Evolutionary conservation across 169 alveolate genomes (phyloP).

Genomic region (Plasmodium cynomolgi): DNA sequence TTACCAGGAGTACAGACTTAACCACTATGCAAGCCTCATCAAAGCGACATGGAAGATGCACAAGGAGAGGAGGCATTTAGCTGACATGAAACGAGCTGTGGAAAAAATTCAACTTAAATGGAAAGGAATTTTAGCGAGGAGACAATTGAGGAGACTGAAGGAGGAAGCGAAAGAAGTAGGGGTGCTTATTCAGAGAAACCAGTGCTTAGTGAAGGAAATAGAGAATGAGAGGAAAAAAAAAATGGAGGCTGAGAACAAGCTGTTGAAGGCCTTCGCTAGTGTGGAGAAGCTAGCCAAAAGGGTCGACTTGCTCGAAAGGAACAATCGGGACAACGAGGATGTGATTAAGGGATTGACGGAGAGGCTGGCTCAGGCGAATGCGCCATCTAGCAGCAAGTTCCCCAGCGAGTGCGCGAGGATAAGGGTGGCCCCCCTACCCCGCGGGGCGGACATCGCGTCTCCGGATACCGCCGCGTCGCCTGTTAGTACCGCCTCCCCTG

Average conservation of each 20-base stretch:
- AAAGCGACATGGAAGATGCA: constrained; percentile 85
- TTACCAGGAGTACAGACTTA: constrained; percentile 62
- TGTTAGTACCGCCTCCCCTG: too few species aligned
- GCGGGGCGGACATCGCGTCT: neutral
- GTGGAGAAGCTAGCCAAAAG: constrained; percentile 73
- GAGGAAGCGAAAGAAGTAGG: constrained; percentile 86
- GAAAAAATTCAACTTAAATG: constrained; percentile 83
- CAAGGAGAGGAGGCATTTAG: constrained; percentile 74
- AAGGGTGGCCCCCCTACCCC: neutral
- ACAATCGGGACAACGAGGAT: constrained; percentile 62
- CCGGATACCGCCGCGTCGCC: too few species aligned
- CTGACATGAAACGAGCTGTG: constrained; percentile 76
- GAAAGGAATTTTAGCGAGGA: constrained; percentile 85
- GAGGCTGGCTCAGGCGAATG: neutral
- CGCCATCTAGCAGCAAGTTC: neutral
- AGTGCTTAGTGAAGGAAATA: constrained; percentile 78
- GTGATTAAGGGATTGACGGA: constrained; percentile 21
- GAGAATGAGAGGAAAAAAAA: constrained; percentile 83
- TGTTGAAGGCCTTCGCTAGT: constrained; percentile 85
- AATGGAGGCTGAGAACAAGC: constrained; percentile 82
- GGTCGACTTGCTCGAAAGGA: constrained; percentile 77
- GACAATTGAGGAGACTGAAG: constrained; percentile 84
- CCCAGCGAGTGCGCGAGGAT: neutral
- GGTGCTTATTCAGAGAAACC: constrained; percentile 78
- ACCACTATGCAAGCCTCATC: constrained; percentile 80